Evolutionary conservation across 2,329 filamentous ascomycete genomes (phyloP), one percentile per base, ranked within the genome.

Genomic region (Colletotrichum trifolii): DNA sequence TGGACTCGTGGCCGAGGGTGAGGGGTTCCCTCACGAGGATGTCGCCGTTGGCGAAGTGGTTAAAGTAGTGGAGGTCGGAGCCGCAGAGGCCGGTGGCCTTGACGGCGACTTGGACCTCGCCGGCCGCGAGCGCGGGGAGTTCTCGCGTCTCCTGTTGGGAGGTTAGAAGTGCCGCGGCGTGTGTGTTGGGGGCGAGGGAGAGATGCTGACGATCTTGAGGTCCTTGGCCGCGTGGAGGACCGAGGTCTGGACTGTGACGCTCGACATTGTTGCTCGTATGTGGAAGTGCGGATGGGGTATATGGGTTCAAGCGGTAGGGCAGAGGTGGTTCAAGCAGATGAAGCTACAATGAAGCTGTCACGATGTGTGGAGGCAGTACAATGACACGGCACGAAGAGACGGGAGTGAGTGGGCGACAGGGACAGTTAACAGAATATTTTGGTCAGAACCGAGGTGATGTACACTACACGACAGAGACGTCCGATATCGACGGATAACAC

Each of bases 41-140:
- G 78, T 89, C 85, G 64, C 88, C 88, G 71, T 90, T 90, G 75
- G 86, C 85, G 77, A 83, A 89, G 76, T 90, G 87, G 73, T 81
- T 83, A 78, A 83, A 90, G 81, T 91, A 91, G 75, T 89, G 87
- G 61, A 89, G 81, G 74, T 91, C 88, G 40, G 87, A 89, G 69
- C 89, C 89, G 76, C 89, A 91, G 73, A 91, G 82, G 50, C 88
- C 88, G 12, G 89, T 91, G 50, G 85, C 81, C 67, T 84, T 83
- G 71, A 90, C 80, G 67, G 84, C 79, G 67, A 91, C 80, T 71
- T 89, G 87, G 58, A 91, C 84, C 68, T 90, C 86, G 69, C 82
- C 78, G 63, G 81, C 75, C 12, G 78, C 78, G 12, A 87, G 87
- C n/a, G 82, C 60, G 5, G 86, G 75, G 33, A 90, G 81, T 7